Evolutionary conservation across 805 yeast species (phyloP).

Genomic region (Allodekkera sacchari): DNA sequence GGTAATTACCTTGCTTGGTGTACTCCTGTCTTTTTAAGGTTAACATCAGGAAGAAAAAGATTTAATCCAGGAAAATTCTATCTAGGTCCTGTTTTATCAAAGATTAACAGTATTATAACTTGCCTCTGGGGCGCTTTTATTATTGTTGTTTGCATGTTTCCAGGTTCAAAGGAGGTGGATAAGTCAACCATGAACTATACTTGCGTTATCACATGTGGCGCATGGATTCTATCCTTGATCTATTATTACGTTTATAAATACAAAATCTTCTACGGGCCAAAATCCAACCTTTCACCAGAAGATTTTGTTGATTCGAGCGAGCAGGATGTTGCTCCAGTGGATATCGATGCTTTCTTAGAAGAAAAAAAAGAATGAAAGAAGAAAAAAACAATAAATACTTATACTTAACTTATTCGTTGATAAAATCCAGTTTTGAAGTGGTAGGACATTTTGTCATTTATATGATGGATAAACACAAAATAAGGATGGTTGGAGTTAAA

Average conservation of each 20-base stretch:
- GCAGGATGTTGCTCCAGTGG: no score
- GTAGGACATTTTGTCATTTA: no score
- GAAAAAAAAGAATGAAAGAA: no score
- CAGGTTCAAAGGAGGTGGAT: conserved; percentile 11
- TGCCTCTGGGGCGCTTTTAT: conserved; percentile 18
- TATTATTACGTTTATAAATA: conserved; percentile 45
- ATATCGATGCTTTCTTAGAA: no score
- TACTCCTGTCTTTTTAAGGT: conserved; percentile 28
- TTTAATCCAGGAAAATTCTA: conserved; percentile 34
- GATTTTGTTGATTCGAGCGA: no score
- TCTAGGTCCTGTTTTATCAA: conserved; percentile 25
- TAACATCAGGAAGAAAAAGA: conserved; percentile 29
- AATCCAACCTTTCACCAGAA: conserved; percentile 2
- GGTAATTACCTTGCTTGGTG: conserved; percentile 35
- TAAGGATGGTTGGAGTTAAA: no score
- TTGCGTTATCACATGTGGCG: conserved; percentile 46
- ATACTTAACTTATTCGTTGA: no score
- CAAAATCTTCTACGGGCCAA: conserved; percentile 49
- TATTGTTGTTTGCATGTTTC: conserved; percentile 28
- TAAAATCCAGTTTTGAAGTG: no score
- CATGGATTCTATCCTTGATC: conserved; percentile 41
- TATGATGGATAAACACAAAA: no score
- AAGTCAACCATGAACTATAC: conserved; percentile 53
- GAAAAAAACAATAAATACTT: no score
- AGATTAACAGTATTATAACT: conserved; percentile 25